phyloP scores from a whole-genome alignment of 78 protist genomes.

The Tieghemostelium lacteum region DNA sequence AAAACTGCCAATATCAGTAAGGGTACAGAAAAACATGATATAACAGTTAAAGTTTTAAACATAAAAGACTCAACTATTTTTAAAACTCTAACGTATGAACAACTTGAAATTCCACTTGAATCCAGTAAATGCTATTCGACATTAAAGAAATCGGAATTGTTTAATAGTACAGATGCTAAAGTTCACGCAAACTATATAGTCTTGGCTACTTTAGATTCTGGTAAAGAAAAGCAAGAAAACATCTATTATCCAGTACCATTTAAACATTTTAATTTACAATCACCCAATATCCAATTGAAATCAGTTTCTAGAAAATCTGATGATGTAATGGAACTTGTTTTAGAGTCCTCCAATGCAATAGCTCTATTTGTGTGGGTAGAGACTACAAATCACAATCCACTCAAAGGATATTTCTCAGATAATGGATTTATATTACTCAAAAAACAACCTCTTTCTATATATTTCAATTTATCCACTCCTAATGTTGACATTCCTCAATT shows the following conservation, averaged over 20 bases:
- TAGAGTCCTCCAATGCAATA: slow-evolving; percentile 22
- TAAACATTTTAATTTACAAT: slow-evolving; percentile 37
- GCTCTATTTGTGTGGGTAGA: slow-evolving; percentile 71
- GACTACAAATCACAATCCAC: not conserved
- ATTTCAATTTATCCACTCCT: no score
- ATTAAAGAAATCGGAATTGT: not conserved
- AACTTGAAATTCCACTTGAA: not conserved
- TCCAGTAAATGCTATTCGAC: not conserved
- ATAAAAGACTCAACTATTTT: not conserved
- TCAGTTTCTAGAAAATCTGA: not conserved
- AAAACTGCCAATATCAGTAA: not conserved
- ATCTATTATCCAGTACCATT: slow-evolving; percentile 26
- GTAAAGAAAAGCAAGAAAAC: not conserved
- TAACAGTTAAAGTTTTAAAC: not conserved
- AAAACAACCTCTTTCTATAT: no score
- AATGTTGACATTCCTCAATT: no score
- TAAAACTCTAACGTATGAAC: not conserved
- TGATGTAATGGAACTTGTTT: not conserved
- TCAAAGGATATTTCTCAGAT: slow-evolving; percentile 57
- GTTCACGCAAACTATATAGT: slow-evolving; percentile 4
- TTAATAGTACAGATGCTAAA: not conserved
- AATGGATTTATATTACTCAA: slow-evolving; percentile 59
- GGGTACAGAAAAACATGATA: not conserved
- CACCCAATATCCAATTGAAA: not conserved
- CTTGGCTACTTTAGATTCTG: not conserved